Evolutionary conservation across 495 filamentous ascomycete genomes (phyloP), one percentile per base, ranked within the genome.

Genomic region (Cercophora sp.): DNA sequence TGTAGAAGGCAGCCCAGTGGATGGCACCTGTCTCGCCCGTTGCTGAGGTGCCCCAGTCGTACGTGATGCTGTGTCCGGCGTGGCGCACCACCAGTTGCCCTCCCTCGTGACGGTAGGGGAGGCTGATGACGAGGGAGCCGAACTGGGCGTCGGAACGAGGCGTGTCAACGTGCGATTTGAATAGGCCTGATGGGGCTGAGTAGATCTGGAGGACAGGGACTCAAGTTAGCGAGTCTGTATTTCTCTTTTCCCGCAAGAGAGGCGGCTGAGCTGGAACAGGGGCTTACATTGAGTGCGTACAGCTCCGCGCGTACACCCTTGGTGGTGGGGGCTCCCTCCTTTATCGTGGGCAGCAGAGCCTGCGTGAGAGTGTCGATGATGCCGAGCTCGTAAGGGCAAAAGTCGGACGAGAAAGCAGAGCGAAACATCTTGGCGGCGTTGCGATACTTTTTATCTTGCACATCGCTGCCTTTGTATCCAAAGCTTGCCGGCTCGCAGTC

Each of bases 1-100:
- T 79, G 57, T 82, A 85, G 62, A 85, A 85, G 1, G 81, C 80
- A 0, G 75, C 79, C 80, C 79, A 85, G 18, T 76, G 61, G 41
- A 84, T 70, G 1, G 54, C 10, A 0, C 64, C 11, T 5, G 37
- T 9, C 24, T 26, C 35, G 4, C 18, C 68, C n/a, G n/a, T n/a
- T n/a, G n/a, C n/a, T n/a, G n/a, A n/a, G 0, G 32, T 20, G 18
- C 54, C 55, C 77, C 79, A 82, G 59, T 79, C 72, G 51, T 71
- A 77, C 5, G 56, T 50, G n/a, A 70, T 52, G 3, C 61, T 52
- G 29, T 70, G 34, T 8, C 58, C 59, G 4, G 59, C 46, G 55
- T 78, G 69, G 5, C 61, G 55, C 2, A 76, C 63, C 16, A 56
- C 48, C 8, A 78, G 60, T 15, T 54, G 41, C 8, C 69, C 74